These are phyloP conservation scores for Balamuthia mandrillaris DNA, from an alignment of 208 protist species.

Conservation along the genomic window DNA sequence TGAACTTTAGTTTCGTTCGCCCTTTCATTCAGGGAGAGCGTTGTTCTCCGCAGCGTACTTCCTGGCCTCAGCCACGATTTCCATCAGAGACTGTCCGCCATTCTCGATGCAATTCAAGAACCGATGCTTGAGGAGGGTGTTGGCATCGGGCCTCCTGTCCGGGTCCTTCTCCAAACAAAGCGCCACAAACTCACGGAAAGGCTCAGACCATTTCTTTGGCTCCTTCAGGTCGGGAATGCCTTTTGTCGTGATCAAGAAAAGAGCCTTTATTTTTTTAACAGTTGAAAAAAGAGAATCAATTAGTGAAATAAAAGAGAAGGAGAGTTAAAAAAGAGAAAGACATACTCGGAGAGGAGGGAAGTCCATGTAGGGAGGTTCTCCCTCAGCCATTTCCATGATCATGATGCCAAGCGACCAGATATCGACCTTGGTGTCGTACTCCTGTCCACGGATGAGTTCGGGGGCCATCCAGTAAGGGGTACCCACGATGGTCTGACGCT, in stretches of 20 bases:
- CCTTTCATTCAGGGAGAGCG: background rate
- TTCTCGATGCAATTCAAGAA: conserved; percentile 4
- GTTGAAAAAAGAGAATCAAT: background rate
- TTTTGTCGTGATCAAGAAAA: conserved; percentile 66
- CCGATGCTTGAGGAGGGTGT: background rate
- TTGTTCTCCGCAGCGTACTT: conserved; percentile 14
- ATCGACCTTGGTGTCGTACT: conserved; percentile 47
- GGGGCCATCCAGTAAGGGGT: conserved; percentile 74
- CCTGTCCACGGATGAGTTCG: conserved; percentile 55
- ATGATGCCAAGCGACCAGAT: conserved; percentile 57
- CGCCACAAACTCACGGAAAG: conserved; percentile 6
- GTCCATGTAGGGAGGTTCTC: conserved; percentile 57
- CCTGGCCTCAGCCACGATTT: background rate
- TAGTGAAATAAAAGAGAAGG: background rate
- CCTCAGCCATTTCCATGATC: conserved; percentile 45
- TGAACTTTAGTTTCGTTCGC: too few species aligned
- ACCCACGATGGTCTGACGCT: conserved; percentile 70
- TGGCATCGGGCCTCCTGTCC: background rate
- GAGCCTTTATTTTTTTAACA: background rate
- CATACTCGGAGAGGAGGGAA: conserved; percentile 48
- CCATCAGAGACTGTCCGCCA: background rate
- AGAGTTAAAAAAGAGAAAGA: background rate
- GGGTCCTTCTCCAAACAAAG: background rate
- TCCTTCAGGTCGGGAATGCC: conserved; percentile 64
- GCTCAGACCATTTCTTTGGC: background rate